phyloP scores from a whole-genome alignment of 164 flowering plant genomes.

The Vitis cinerea region DNA sequence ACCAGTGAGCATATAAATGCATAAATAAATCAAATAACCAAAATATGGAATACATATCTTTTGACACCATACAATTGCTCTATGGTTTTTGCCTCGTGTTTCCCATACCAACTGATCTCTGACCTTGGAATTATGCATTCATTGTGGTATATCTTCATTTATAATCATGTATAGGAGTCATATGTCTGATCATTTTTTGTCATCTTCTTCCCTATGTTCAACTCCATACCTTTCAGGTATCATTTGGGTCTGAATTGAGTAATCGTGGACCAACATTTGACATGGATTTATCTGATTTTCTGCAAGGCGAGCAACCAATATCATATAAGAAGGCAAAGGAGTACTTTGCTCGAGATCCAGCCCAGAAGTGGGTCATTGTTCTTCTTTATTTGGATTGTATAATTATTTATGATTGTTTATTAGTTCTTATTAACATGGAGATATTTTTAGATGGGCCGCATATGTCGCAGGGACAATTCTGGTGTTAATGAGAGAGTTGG shows the following conservation, averaged over 20 bases:
- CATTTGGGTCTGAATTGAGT: slow-evolving; percentile 95
- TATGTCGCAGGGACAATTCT: slow-evolving; percentile 95
- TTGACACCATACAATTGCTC: too few species aligned
- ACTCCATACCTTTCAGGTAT: slow-evolving; percentile 51
- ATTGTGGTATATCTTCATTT: too few species aligned
- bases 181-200: background rate
- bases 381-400: background rate
- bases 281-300: slow-evolving; percentile 90
- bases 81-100: too few species aligned
- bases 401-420: background rate
- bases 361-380: slow-evolving; percentile 66
- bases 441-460: slow-evolving; percentile 88
- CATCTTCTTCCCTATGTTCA: slow-evolving; percentile 5
- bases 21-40: too few species aligned
- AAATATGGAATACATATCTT: too few species aligned
- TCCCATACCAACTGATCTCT: too few species aligned
- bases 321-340: slow-evolving; percentile 77
- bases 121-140: too few species aligned
- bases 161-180: background rate
- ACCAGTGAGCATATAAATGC: too few species aligned
- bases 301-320: slow-evolving; percentile 79
- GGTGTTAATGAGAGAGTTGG: slow-evolving; percentile 92
- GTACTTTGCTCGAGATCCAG: slow-evolving; percentile 85
- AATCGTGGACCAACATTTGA: slow-evolving; percentile 98
- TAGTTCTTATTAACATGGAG: background rate